These are phyloP conservation scores for Pythium coloratum DNA, from an alignment of 352 stramenopile species.

Conservation along the genomic window DNA sequence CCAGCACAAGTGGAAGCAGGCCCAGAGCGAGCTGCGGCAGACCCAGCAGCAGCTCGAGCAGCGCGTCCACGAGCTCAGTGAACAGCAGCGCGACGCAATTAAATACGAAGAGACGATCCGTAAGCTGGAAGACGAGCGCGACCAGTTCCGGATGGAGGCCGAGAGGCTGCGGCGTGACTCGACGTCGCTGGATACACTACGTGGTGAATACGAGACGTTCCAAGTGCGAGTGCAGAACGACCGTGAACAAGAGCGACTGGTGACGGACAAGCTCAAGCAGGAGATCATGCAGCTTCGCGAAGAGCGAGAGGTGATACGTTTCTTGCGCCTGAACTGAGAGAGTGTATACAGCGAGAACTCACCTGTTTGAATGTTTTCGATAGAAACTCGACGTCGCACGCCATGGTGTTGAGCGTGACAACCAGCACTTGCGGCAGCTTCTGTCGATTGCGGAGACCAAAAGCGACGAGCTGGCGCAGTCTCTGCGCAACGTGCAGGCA, in stretches of 20 bases:
- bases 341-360: not conserved
- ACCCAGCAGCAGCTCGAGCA: conserved; percentile 46
- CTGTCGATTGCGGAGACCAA: conserved; percentile 52
- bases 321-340: not conserved
- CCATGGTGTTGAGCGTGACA: conserved; percentile 52
- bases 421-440: conserved; percentile 53
- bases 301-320: conserved; percentile 10
- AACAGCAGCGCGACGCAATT: conserved; percentile 35
- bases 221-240: conserved; percentile 37
- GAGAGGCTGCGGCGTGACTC: conserved; percentile 31
- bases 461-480: conserved; percentile 38
- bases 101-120: conserved; percentile 29
- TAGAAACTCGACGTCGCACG: conserved; percentile 56
- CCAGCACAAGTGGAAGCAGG: conserved; percentile 44
- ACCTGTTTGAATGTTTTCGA: not conserved
- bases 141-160: conserved; percentile 37
- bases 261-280: conserved; percentile 27
- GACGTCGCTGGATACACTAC: conserved; percentile 39
- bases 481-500: conserved; percentile 41
- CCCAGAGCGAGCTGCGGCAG: conserved; percentile 41
- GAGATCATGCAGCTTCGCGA: conserved; percentile 36
- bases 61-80: conserved; percentile 43
- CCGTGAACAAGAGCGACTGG: conserved; percentile 21
- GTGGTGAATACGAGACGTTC: conserved; percentile 41
- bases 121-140: conserved; percentile 36